Percentiles rank a stretch among this genome's conserved stretches.
Evolutionary conservation across 2,329 filamentous ascomycete genomes (phyloP).

Genomic region (Alternaria ventricosa): DNA sequence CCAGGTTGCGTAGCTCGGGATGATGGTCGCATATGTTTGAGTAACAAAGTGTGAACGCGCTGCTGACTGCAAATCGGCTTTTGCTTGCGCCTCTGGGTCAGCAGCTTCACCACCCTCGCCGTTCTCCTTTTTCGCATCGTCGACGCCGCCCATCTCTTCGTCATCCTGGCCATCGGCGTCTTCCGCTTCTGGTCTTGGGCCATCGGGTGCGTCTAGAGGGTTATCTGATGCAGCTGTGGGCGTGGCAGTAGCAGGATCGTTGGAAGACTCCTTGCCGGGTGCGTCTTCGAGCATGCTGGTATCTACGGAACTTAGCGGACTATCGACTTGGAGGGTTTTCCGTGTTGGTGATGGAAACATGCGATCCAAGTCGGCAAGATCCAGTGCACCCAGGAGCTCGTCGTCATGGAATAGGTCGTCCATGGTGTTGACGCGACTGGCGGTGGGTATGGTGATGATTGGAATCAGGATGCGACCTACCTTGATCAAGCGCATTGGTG

Average conservation of each 20-base stretch:
- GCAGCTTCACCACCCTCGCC: constrained; percentile 36
- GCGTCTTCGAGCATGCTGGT: constrained; percentile 60
- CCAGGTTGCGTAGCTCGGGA: constrained; percentile 98
- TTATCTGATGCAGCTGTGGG: constrained; percentile 66
- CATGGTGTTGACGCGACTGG: constrained; percentile 15
- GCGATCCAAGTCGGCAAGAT: neutral
- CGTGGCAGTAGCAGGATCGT: constrained; percentile 65
- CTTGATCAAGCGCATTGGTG: constrained; percentile 38
- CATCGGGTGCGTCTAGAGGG: constrained; percentile 72
- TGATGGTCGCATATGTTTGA: constrained; percentile 93
- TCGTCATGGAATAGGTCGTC: neutral
- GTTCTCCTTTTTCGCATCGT: constrained; percentile 49
- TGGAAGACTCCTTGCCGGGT: constrained; percentile 51
- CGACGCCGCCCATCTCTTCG: constrained; percentile 67
- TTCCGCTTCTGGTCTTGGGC: constrained; percentile 64
- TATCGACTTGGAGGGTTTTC: neutral
- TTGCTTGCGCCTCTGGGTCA: constrained; percentile 67
- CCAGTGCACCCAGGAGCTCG: neutral
- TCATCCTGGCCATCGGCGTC: constrained; percentile 69
- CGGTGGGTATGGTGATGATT: neutral
- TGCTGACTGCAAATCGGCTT: constrained; percentile 80
- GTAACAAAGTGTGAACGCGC: constrained; percentile 91
- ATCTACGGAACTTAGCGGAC: constrained; percentile 54
- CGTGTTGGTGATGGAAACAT: neutral
- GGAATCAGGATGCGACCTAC: constrained; percentile 28